Conservation (phyloP, 2,329 filamentous ascomycete genomes). For the Byssochlamys sp. region DNA sequence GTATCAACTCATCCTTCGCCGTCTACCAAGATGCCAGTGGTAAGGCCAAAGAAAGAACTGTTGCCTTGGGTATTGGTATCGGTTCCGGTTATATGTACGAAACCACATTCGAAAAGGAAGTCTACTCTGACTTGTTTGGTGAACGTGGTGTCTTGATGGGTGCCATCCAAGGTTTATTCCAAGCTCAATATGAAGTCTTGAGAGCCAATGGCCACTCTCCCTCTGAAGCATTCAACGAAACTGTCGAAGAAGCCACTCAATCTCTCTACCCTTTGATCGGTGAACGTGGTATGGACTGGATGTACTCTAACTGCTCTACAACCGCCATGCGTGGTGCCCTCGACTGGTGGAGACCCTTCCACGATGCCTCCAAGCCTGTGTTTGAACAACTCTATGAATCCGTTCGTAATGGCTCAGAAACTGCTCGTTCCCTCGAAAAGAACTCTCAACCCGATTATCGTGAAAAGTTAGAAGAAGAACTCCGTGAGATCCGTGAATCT, state of each 20-base stretch:
- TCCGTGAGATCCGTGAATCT: constrained; percentile 93
- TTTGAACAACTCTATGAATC: constrained; percentile 96
- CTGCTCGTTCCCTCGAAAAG: constrained; percentile 90
- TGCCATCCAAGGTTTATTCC: constrained; percentile 99
- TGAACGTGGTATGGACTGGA: constrained; percentile 99
- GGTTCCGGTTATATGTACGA: constrained; percentile 98
- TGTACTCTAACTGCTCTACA: constrained; percentile 99
- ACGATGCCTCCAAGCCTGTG: constrained; percentile 94
- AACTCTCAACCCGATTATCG: constrained; percentile 94
- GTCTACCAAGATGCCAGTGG: constrained; percentile 98
- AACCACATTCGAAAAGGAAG: constrained; percentile 99
- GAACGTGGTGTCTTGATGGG: constrained; percentile 99
- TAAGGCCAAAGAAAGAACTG: constrained; percentile 94
- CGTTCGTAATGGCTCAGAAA: constrained; percentile 85
- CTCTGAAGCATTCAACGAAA: constrained; percentile 99
- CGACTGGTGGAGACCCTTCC: constrained; percentile 96
- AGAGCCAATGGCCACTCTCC: constrained; percentile 96
- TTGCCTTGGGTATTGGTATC: constrained; percentile 92
- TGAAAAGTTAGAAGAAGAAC: constrained; percentile 92
- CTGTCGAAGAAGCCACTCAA: constrained; percentile 98
- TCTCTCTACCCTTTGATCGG: constrained; percentile 95
- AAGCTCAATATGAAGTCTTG: constrained; percentile 99
- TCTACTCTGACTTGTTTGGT: constrained; percentile 98
- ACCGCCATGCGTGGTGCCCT: constrained; percentile 96
- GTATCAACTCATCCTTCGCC: constrained; percentile 98